Evolutionary conservation across 2,329 filamentous ascomycete species (phyloP), one percentile per base, ranked within the genome.

Genomic region (Talaromyces rugulosus): DNA sequence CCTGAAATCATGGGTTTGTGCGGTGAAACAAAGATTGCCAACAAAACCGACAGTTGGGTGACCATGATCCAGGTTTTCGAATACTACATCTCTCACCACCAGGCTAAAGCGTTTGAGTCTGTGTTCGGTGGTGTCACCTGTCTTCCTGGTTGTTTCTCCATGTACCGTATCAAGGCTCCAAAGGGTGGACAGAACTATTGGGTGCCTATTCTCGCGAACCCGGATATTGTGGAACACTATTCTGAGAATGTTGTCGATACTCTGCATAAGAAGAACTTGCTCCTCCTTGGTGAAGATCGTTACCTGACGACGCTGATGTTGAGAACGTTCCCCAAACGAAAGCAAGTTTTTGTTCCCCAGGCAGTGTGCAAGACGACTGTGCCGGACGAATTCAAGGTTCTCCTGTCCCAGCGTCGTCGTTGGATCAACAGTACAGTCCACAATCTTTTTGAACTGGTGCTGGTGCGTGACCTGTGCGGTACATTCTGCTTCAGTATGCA

Each of bases 401-500:
- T 99, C 40, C 83, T 99, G 34, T 98, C 94, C 31, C 95, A 99
- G 78, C 88, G 95, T 71, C 90, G 95, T 76, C 88, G 95, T 77
- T 99, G 95, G 95, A 99, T 99, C 80, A 99, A 99, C 85, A 96
- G 92, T 75, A 99, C 95, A 4, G 90, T 99, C 56, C 95, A 99
- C 82, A 99, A 99, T 74, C 82, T 99, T 52, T 97, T 99, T 91
- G 95, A 99, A 77, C 86, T 99, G 63, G 88, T 98, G 58, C 85
- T 99, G 36, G 96, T 99, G 52, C 87, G 93, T 66, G 95, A 99
- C 80, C 85, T 99, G 16, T 99, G 95, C 73, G 95, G 95, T 67
- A 99, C 95, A 3, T 99, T 99, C 81, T 99, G 96, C 82, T 99
- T 99, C 83, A 96, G 92, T 77, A 99, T 99, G 95, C 95, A 99